These are phyloP conservation scores for Kodamaea suecica DNA, from an alignment of 1,139 yeast genomes.

Conservation along the genomic window DNA sequence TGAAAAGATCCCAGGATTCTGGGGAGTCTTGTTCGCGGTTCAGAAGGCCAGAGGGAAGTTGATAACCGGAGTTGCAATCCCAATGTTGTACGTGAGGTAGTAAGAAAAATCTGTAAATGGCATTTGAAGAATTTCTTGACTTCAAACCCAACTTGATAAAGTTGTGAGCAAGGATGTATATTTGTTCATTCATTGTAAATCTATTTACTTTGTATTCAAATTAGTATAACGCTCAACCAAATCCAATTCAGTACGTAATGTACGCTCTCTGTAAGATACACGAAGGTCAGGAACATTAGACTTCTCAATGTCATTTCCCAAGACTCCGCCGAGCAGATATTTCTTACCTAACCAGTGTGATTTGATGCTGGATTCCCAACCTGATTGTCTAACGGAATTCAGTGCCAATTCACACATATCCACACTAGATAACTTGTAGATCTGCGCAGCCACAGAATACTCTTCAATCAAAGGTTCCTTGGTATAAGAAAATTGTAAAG, in stretches of 20 bases:
- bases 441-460: conserved; percentile 96
- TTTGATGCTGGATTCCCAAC: conserved; percentile 83
- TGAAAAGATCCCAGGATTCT: conserved; percentile 21
- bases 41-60: conserved; percentile 36
- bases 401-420: conserved; percentile 95
- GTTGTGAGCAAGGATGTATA: too few relatives aligned
- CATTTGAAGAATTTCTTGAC: too few relatives aligned
- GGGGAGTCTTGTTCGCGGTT: conserved; percentile 29
- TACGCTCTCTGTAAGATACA: conserved; percentile 76
- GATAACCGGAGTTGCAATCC: conserved; percentile 28
- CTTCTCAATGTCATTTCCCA: conserved; percentile 86
- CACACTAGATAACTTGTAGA: conserved; percentile 86
- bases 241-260: conserved; percentile 70
- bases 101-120: not conserved
- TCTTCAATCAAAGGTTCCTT: conserved; percentile 98
- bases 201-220: conserved; percentile 9
- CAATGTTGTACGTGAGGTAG: not conserved
- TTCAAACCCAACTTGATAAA: too few relatives aligned
- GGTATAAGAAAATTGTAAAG: conserved; percentile 88
- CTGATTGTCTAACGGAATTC: conserved; percentile 85
- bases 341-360: conserved; percentile 88
- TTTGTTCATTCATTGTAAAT: too few relatives aligned
- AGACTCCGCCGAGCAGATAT: conserved; percentile 59
- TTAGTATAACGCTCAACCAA: conserved; percentile 61
- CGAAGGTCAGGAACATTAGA: conserved; percentile 93